These are phyloP conservation scores for Dalechampia spathulata DNA, from an alignment of 441 rosid genomes.

Conservation along the genomic window DNA sequence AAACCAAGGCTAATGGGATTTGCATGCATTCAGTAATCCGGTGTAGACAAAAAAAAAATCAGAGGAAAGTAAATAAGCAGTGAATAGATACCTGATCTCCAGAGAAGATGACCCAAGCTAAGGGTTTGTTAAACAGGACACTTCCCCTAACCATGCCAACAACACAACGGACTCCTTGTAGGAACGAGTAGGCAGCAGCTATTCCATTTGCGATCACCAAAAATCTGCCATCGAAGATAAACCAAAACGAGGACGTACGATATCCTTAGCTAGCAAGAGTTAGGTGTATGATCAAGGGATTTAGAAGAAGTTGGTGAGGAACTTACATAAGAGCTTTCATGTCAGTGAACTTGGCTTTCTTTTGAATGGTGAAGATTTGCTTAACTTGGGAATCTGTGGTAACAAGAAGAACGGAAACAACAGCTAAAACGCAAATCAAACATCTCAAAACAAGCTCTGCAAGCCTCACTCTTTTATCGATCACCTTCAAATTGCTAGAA, in stretches of 20 bases:
- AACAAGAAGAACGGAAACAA: conserved; percentile 52
- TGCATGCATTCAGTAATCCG: too few species aligned
- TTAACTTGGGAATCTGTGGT: conserved; percentile 69
- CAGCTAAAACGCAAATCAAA: conserved; percentile 44
- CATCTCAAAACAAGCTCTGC: conserved; percentile 72
- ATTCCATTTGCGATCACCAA: conserved; percentile 67
- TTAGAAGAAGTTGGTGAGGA: background rate
- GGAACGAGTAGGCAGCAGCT: conserved; percentile 61
- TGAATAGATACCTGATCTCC: conserved; percentile 63
- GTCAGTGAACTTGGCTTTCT: conserved; percentile 69
- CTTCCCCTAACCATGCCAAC: conserved; percentile 52
- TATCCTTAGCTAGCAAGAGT: too few species aligned
- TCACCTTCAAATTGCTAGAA: conserved; percentile 39
- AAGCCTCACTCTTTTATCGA: conserved; percentile 57
- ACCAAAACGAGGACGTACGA: too few species aligned
- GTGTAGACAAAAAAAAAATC: background rate
- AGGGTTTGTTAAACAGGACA: conserved; percentile 57
- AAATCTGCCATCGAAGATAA: conserved; percentile 36
- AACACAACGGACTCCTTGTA: conserved; percentile 62
- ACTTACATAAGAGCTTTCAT: conserved; percentile 91
- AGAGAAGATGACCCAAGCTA: conserved; percentile 85
- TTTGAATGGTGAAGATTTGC: conserved; percentile 59
- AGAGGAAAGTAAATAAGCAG: background rate
- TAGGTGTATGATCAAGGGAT: too few species aligned
- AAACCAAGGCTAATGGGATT: too few species aligned